Evolutionary conservation across 306 rosid species (phyloP).

Genomic region (Crataegus laevigata): DNA sequence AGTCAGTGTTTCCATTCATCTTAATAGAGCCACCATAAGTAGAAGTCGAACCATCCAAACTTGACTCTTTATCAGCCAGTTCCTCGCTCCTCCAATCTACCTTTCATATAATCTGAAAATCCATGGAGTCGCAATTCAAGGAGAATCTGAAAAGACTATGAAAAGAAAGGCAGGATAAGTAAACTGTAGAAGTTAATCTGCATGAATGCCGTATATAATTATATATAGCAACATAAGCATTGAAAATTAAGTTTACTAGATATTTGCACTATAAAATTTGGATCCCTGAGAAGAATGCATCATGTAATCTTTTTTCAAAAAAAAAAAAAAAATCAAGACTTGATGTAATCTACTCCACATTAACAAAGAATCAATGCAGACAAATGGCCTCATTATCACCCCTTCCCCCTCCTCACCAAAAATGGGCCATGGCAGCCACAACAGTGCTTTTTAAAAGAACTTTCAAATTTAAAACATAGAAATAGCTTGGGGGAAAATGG

Average conservation of each 20-base stretch:
- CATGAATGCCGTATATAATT: background rate
- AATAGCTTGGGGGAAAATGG: background rate
- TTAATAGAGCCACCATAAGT: constrained; percentile 16
- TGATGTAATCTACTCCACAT: background rate
- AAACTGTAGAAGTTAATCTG: constrained; percentile 1
- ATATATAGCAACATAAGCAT: constrained; percentile 1
- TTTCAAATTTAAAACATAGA: background rate
- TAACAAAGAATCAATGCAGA: background rate
- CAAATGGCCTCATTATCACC: background rate
- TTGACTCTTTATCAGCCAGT: constrained; percentile 31
- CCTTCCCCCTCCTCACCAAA: background rate
- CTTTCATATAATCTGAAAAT: constrained; percentile 33
- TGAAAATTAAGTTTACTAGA: background rate
- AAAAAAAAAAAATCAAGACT: background rate
- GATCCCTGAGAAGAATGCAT: too few species aligned
- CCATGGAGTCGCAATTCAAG: constrained; percentile 71
- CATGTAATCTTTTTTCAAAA: too few species aligned
- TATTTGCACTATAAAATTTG: too few species aligned
- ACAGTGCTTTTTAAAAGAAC: background rate
- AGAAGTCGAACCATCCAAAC: constrained; percentile 36
- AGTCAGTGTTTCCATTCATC: constrained; percentile 49
- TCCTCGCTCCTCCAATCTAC: constrained; percentile 29
- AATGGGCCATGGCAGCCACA: background rate
- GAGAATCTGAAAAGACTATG: constrained; percentile 48
- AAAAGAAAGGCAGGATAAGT: constrained; percentile 8